Conservation (phyloP, 2,329 filamentous ascomycete species). For the Penicillium sp. region DNA sequence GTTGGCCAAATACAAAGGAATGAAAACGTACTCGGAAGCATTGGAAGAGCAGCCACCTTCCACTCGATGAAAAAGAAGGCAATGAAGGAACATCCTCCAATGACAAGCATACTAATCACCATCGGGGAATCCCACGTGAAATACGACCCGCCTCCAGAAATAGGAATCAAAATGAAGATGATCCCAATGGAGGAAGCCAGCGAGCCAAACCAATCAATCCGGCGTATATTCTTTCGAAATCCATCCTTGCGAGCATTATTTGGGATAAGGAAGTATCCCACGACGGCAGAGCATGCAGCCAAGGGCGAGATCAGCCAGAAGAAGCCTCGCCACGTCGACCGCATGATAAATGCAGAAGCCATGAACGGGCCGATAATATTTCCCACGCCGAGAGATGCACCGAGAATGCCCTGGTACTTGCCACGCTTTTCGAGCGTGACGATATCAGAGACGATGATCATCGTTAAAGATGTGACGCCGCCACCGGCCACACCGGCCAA, state of each 20-base stretch:
- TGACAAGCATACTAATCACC: slow-evolving; percentile 58
- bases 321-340: slow-evolving; percentile 46
- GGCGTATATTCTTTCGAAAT: slow-evolving; percentile 49
- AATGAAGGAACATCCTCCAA: slow-evolving; percentile 49
- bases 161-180: slow-evolving; percentile 61
- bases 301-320: slow-evolving; percentile 56
- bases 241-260: slow-evolving; percentile 50
- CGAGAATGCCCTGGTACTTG: slow-evolving; percentile 52
- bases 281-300: slow-evolving; percentile 46
- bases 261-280: slow-evolving; percentile 54
- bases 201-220: slow-evolving; percentile 61
- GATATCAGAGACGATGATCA: slow-evolving; percentile 63
- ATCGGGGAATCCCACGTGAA: slow-evolving; percentile 57
- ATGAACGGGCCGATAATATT: slow-evolving; percentile 50
- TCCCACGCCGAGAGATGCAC: slow-evolving; percentile 45
- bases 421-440: slow-evolving; percentile 59
- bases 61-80: slow-evolving; percentile 57
- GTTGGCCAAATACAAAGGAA: neutral
- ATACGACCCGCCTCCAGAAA: slow-evolving; percentile 60
- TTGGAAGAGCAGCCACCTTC: slow-evolving; percentile 56
- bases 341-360: slow-evolving; percentile 46
- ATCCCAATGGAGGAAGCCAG: slow-evolving; percentile 56
- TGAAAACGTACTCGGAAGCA: slow-evolving; percentile 50
- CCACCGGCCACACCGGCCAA: slow-evolving; percentile 62
- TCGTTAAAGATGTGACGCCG: slow-evolving; percentile 58